These are phyloP conservation scores for Diaporthe sp. DNA, from an alignment of 2,329 filamentous ascomycete species.

Conservation along the genomic window DNA sequence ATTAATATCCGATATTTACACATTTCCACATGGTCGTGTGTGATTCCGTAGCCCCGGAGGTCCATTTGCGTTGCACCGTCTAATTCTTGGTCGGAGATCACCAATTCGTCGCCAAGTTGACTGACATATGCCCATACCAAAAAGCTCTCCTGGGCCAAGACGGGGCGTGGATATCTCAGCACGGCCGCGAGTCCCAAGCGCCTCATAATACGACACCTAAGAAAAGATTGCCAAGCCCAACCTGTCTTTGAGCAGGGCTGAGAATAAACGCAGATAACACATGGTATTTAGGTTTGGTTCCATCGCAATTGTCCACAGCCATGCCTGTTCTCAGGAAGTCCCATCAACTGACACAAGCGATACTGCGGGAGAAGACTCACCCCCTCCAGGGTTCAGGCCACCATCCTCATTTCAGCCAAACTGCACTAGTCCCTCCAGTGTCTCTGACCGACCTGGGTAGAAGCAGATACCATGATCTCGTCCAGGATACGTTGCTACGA, in stretches of 20 bases:
- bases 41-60: background rate
- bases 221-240: background rate
- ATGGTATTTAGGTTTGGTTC: background rate
- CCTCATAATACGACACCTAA: background rate
- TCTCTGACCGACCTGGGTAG: background rate
- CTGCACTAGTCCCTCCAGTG: background rate
- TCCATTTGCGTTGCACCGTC: background rate
- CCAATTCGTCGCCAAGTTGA: background rate
- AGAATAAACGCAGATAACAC: background rate
- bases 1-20: conserved; percentile 4
- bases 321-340: background rate
- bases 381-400: background rate
- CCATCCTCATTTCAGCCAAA: background rate
- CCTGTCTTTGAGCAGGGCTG: background rate
- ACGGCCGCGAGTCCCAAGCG: background rate
- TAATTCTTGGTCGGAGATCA: conserved; percentile 5
- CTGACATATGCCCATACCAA: background rate
- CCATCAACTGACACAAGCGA: background rate
- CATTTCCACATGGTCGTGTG: background rate
- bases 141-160: background rate
- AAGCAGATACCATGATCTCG: background rate
- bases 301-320: background rate
- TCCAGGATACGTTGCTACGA: background rate
- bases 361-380: no score
- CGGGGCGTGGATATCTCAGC: background rate